Evolutionary conservation across 2,329 filamentous ascomycete species (phyloP).

Genomic region (Aureobasidium sp.): DNA sequence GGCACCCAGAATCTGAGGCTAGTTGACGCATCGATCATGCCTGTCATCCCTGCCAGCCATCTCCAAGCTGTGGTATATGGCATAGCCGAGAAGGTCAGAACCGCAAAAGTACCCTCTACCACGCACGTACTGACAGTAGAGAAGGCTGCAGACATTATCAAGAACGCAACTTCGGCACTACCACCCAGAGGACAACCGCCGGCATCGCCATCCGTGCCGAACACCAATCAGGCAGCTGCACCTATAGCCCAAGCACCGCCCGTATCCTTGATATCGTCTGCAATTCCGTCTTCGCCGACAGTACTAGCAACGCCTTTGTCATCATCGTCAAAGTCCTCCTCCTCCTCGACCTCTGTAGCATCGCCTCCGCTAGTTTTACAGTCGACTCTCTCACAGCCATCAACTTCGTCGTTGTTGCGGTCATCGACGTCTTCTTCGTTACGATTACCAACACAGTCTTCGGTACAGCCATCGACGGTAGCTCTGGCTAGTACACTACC

Average conservation of each 20-base stretch:
- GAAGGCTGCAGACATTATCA: conserved; percentile 42
- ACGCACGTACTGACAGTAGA: neutral
- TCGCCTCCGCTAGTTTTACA: neutral
- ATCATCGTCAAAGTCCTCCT: neutral
- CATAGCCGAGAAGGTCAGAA: conserved; percentile 33
- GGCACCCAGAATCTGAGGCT: conserved; percentile 38
- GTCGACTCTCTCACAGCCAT: neutral
- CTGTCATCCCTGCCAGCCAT: conserved; percentile 35
- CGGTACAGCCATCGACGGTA: neutral
- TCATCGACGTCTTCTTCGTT: neutral
- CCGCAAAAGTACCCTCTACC: neutral
- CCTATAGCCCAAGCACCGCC: neutral
- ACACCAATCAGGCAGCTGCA: neutral
- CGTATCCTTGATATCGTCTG: neutral
- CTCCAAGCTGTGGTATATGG: conserved; percentile 27
- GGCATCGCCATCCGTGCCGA: neutral
- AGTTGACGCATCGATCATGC: conserved; percentile 39
- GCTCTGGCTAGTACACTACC: neutral
- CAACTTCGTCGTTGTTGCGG: neutral
- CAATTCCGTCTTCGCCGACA: neutral
- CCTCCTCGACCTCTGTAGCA: neutral
- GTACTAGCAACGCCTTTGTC: neutral
- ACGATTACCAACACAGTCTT: neutral
- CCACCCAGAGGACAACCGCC: neutral
- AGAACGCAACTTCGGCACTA: conserved; percentile 20